Percentiles rank a stretch among this genome's conserved stretches.
phyloP scores from a whole-genome alignment of 495 filamentous ascomycete species.

The Pyronema domesticum region DNA sequence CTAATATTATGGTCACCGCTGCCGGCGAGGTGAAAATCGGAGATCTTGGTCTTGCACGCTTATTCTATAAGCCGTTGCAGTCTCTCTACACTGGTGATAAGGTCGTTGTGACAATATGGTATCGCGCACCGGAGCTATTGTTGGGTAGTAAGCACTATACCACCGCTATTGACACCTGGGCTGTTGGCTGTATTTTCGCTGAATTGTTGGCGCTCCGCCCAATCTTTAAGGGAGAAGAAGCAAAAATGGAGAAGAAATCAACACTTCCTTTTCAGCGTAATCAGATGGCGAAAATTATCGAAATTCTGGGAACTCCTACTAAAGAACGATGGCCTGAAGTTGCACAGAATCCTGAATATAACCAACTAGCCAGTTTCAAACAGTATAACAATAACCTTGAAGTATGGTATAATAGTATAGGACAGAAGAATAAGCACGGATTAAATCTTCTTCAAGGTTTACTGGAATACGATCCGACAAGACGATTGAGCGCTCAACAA shows the following conservation, averaged over 20 bases:
- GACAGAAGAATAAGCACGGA: constrained; percentile 34
- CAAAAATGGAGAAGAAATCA: constrained; percentile 96
- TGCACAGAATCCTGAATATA: constrained; percentile 61
- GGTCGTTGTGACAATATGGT: constrained; percentile 99
- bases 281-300: constrained; percentile 97
- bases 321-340: constrained; percentile 81
- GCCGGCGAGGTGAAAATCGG: constrained; percentile 80
- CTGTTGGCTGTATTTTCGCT: constrained; percentile 93
- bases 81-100: constrained; percentile 89
- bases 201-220: constrained; percentile 79
- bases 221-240: constrained; percentile 97
- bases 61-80: constrained; percentile 86
- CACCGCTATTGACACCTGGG: constrained; percentile 92
- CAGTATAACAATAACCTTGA: constrained; percentile 32
- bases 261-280: constrained; percentile 93
- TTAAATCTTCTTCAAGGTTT: constrained; percentile 63
- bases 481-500: constrained; percentile 64
- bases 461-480: constrained; percentile 83
- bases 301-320: constrained; percentile 77
- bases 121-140: constrained; percentile 85
- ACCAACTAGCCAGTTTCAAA: constrained; percentile 41
- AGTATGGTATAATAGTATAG: constrained; percentile 40
- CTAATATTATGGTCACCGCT: constrained; percentile 96
- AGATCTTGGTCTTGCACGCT: constrained; percentile 74
- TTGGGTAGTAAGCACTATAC: constrained; percentile 88